Evolutionary conservation across 768 basidiomycete species (phyloP).

Genomic region (Leccinum subgranulosum): DNA sequence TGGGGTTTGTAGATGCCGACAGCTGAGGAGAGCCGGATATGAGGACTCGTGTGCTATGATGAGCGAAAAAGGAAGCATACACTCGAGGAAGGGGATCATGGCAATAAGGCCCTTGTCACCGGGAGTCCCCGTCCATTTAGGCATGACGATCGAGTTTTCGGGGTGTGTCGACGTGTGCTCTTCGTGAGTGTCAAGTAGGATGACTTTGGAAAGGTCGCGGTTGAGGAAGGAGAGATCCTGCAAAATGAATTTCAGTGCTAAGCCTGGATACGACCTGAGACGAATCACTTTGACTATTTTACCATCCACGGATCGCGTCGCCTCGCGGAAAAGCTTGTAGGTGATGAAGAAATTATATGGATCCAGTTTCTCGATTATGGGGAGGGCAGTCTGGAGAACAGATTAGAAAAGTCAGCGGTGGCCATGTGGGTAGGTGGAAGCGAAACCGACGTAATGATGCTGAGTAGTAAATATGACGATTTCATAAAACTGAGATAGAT

Average conservation of each 20-base stretch:
- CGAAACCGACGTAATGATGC: slow-evolving; percentile 73
- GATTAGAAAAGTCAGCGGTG: neutral
- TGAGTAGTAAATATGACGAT: slow-evolving; percentile 94
- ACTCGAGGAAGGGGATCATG: slow-evolving; percentile 98
- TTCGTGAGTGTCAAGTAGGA: slow-evolving; percentile 80
- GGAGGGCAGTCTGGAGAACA: slow-evolving; percentile 70
- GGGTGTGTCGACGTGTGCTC: slow-evolving; percentile 79
- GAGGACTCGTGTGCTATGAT: neutral
- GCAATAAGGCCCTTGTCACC: slow-evolving; percentile 76
- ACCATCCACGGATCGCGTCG: slow-evolving; percentile 79
- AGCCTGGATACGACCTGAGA: neutral
- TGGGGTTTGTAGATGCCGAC: slow-evolving; percentile 86
- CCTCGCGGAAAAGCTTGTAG: slow-evolving; percentile 91
- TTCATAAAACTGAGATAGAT: slow-evolving; percentile 97
- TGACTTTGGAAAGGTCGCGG: slow-evolving; percentile 86
- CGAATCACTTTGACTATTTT: slow-evolving; percentile 74
- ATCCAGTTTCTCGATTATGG: slow-evolving; percentile 91
- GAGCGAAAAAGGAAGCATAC: slow-evolving; percentile 35
- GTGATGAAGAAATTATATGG: slow-evolving; percentile 86
- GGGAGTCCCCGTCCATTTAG: slow-evolving; percentile 82
- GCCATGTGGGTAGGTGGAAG: neutral
- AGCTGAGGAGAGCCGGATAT: slow-evolving; percentile 43
- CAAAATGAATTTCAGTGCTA: neutral
- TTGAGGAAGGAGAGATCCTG: slow-evolving; percentile 94
- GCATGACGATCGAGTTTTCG: slow-evolving; percentile 82